A percentile compares a stretch with the other conserved stretches of the same genome.
phyloP scores from a whole-genome alignment of 2,329 filamentous ascomycete species.

The Dactylellina drechsleri region DNA sequence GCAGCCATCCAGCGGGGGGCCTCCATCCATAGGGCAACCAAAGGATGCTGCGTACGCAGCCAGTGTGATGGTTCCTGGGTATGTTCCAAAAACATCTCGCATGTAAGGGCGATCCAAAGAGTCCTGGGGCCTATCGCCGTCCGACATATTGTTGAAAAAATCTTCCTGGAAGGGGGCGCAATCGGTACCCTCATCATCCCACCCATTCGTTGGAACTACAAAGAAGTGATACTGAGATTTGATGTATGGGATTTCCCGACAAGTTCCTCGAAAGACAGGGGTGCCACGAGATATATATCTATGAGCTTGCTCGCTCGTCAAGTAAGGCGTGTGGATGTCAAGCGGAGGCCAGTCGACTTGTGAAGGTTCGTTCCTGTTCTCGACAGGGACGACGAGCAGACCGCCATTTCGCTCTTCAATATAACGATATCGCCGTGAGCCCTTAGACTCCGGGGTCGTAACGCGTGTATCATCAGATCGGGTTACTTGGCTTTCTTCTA shows the following conservation, averaged over 20 bases:
- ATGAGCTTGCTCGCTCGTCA: conserved; percentile 55
- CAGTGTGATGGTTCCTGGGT: conserved; percentile 76
- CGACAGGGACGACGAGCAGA: conserved; percentile 45
- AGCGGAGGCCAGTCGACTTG: conserved; percentile 50
- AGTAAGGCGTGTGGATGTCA: conserved; percentile 34
- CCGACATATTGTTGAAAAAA: conserved; percentile 58
- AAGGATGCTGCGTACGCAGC: conserved; percentile 74
- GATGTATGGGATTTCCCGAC: conserved; percentile 56
- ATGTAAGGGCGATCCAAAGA: conserved; percentile 79
- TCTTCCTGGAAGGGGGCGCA: conserved; percentile 57
- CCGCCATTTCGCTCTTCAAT: conserved; percentile 51
- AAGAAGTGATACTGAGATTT: conserved; percentile 58
- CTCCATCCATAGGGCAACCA: conserved; percentile 62
- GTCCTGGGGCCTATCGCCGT: conserved; percentile 68
- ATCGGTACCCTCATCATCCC: conserved; percentile 58
- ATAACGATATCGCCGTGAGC: conserved; percentile 48
- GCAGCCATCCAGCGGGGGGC: conserved; percentile 69
- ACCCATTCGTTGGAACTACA: conserved; percentile 57
- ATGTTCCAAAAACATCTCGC: conserved; percentile 73
- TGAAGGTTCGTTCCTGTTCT: conserved; percentile 22
- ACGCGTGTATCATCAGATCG: conserved; percentile 51
- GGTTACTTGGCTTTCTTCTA: conserved; percentile 54
- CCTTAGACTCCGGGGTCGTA: conserved; percentile 48
- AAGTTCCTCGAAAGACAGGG: conserved; percentile 57
- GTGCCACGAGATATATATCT: conserved; percentile 57